Evolutionary conservation across 352 stramenopile genomes (phyloP).

Genomic region (Phytophthora meadii): DNA sequence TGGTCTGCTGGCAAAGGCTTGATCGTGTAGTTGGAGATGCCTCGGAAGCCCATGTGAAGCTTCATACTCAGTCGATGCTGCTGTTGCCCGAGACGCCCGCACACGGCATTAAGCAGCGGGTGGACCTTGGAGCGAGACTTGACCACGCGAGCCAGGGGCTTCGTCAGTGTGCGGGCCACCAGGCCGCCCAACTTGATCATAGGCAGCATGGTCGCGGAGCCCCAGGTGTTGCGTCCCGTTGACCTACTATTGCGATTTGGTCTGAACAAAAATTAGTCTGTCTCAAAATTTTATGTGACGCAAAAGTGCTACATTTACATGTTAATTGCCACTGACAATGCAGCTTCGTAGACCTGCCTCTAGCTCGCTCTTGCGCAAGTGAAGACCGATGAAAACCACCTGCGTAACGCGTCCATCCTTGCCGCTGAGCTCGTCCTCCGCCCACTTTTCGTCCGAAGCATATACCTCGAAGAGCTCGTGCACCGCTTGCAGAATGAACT

Average conservation of each 20-base stretch:
- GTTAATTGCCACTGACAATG: constrained; percentile 15
- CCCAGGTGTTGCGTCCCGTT: background rate
- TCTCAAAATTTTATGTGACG: too few relatives aligned
- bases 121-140: constrained; percentile 90
- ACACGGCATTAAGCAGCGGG: constrained; percentile 67
- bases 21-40: constrained; percentile 79
- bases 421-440: constrained; percentile 13
- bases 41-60: constrained; percentile 86
- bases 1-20: constrained; percentile 78
- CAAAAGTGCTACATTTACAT: too few relatives aligned
- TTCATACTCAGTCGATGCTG: constrained; percentile 68
- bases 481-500: constrained; percentile 85
- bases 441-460: constrained; percentile 64
- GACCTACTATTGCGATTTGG: too few relatives aligned
- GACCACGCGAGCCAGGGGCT: constrained; percentile 89
- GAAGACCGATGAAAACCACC: constrained; percentile 78
- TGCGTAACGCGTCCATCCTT: constrained; percentile 40
- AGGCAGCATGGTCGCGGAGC: constrained; percentile 49
- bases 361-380: constrained; percentile 51
- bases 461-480: constrained; percentile 87
- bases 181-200: constrained; percentile 88
- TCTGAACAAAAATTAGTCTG: too few relatives aligned
- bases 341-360: constrained; percentile 47
- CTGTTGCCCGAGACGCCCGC: constrained; percentile 63
- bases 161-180: constrained; percentile 83